These are phyloP conservation scores for Aspergillus sp. DNA, from an alignment of 2,329 filamentous ascomycete species.

Conservation along the genomic window DNA sequence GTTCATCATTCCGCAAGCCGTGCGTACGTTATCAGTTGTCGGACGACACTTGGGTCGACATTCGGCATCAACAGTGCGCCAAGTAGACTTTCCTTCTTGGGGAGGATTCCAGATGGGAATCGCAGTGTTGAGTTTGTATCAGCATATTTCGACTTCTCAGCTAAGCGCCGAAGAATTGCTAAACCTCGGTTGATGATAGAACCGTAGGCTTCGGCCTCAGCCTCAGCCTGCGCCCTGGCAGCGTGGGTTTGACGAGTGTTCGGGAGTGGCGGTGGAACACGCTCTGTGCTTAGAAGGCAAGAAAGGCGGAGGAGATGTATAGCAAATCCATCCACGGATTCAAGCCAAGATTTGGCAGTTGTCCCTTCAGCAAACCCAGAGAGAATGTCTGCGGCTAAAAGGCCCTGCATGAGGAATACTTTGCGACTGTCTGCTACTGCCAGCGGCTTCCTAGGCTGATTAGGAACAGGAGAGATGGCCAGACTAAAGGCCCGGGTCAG, in stretches of 20 bases:
- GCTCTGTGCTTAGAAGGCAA: conserved; percentile 67
- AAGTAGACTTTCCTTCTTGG: conserved; percentile 66
- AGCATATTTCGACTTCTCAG: conserved; percentile 62
- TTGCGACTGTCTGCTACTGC: conserved; percentile 79
- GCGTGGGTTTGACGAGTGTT: conserved; percentile 36
- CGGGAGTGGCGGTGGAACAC: conserved; percentile 43
- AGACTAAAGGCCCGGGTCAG: conserved; percentile 85
- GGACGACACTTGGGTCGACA: conserved; percentile 63
- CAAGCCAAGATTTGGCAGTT: conserved; percentile 76
- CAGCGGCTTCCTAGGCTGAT: conserved; percentile 61
- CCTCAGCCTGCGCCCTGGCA: conserved; percentile 38
- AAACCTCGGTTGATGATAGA: conserved; percentile 67
- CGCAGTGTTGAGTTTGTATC: conserved; percentile 51
- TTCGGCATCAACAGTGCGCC: conserved; percentile 66
- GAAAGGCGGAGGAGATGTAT: conserved; percentile 75
- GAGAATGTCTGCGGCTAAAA: conserved; percentile 86
- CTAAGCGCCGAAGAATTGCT: conserved; percentile 65
- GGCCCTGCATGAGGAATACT: conserved; percentile 85
- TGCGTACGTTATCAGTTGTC: conserved; percentile 66
- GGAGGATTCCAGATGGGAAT: conserved; percentile 63
- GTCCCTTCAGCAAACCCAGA: conserved; percentile 72
- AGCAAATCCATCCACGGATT: conserved; percentile 79
- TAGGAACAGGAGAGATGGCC: conserved; percentile 80
- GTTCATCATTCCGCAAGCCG: conserved; percentile 48
- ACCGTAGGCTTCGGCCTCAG: conserved; percentile 43